Percentiles rank a stretch among this genome's conserved stretches.
phyloP scores from a whole-genome alignment of 352 stramenopile species.

The Thalassiosira livingstoniorum region DNA sequence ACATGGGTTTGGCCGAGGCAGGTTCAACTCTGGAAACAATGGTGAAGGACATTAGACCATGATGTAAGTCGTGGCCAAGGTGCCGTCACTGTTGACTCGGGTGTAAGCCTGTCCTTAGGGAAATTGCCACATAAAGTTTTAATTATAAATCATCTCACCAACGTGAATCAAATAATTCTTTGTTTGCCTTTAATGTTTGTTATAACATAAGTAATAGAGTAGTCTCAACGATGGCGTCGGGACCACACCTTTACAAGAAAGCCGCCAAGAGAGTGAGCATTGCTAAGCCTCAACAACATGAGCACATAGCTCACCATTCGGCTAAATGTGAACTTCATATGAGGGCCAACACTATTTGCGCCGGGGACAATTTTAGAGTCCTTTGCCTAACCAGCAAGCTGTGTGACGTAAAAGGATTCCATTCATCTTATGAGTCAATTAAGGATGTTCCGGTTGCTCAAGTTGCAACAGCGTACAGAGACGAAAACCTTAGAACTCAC shows the following conservation, averaged over 20 bases:
- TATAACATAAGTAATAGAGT: too few species aligned
- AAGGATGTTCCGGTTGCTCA: slow-evolving; percentile 33
- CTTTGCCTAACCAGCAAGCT: slow-evolving; percentile 17
- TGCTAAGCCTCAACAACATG: not conserved
- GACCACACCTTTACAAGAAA: not conserved
- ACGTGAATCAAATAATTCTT: too few species aligned
- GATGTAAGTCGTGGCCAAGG: too few species aligned
- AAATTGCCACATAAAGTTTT: too few species aligned
- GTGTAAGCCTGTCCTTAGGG: too few species aligned
- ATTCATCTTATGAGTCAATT: slow-evolving; percentile 25
- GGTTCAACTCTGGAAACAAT: too few species aligned
- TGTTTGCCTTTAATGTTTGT: too few species aligned
- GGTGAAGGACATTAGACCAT: too few species aligned
- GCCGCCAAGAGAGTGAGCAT: not conserved
- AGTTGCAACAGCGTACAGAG: slow-evolving; percentile 12
- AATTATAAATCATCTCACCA: too few species aligned
- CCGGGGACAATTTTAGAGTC: slow-evolving; percentile 19
- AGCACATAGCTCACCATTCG: not conserved
- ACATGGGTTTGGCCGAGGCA: slow-evolving; percentile 21
- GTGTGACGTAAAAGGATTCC: slow-evolving; percentile 27
- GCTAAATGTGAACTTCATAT: slow-evolving; percentile 41
- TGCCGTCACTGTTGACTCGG: too few species aligned
- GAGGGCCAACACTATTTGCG: slow-evolving; percentile 35
- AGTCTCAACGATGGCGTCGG: too few species aligned
- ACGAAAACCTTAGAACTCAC: slow-evolving; percentile 10